Evolutionary conservation across 805 yeast species (phyloP).

Genomic region (Lipomyces orientalis): DNA sequence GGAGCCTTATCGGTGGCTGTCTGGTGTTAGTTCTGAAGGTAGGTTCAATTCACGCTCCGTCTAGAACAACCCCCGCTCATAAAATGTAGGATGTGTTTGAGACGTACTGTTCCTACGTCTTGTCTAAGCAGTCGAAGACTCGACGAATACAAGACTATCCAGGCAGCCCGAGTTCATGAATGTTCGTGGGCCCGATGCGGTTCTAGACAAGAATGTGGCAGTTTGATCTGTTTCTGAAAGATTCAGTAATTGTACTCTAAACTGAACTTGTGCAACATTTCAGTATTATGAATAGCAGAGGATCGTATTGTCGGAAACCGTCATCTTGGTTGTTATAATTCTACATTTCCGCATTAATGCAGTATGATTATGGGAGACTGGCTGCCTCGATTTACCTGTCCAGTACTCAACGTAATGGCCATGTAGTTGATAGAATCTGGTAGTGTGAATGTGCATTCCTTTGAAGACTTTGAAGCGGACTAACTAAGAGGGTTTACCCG

Average conservation of each 20-base stretch:
- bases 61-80: not conserved
- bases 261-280: not conserved
- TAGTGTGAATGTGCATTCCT: too few relatives aligned
- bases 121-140: conserved; percentile 8
- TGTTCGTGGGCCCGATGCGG: not conserved
- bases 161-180: not conserved
- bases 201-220: not conserved
- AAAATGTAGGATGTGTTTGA: conserved; percentile 23
- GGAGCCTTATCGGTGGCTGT: conserved; percentile 28
- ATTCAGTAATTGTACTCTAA: not conserved
- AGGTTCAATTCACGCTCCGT: not conserved
- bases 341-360: too few relatives aligned
- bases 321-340: too few relatives aligned
- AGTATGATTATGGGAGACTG: too few relatives aligned
- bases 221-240: not conserved
- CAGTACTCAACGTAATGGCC: too few relatives aligned
- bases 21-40: conserved; percentile 27
- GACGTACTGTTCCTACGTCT: conserved; percentile 27
- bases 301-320: not conserved
- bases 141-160: conserved; percentile 22
- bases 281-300: not conserved
- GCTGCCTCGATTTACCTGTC: too few relatives aligned
- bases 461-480: too few relatives aligned
- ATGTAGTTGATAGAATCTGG: too few relatives aligned
- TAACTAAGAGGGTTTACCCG: too few relatives aligned